Percentiles rank a stretch among this genome's conserved stretches.
Evolutionary conservation across 805 yeast genomes (phyloP).

Genomic region (Schwanniomyces occidentalis): DNA sequence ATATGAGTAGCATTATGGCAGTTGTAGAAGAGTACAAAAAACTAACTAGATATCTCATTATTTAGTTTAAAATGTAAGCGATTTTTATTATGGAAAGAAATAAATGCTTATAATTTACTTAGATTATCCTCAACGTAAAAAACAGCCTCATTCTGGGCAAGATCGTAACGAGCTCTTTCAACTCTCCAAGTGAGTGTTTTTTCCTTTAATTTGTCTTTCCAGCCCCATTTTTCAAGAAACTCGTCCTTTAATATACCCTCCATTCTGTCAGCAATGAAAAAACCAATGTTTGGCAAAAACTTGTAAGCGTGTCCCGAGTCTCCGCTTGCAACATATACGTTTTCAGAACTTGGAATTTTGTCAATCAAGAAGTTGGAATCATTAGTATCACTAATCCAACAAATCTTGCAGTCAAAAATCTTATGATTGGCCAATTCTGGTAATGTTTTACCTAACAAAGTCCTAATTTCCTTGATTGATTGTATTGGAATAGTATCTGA

Average conservation of each 20-base stretch:
- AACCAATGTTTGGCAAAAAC: constrained; percentile 36
- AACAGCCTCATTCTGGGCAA: not conserved
- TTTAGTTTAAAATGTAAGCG: too few relatives aligned
- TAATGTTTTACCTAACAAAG: constrained; percentile 27
- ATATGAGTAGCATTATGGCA: too few relatives aligned
- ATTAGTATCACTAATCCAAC: constrained; percentile 37
- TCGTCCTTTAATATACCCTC: constrained; percentile 1
- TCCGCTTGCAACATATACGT: constrained; percentile 34
- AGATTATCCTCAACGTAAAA: not conserved
- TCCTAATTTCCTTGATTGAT: constrained; percentile 25
- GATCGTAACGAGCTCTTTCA: constrained; percentile 1
- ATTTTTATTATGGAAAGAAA: too few relatives aligned
- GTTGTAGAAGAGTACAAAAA: too few relatives aligned
- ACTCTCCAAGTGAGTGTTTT: constrained; percentile 4
- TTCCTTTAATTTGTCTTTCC: not conserved
- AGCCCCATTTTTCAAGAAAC: constrained; percentile 3
- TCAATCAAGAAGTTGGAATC: constrained; percentile 36
- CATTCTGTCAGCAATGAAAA: constrained; percentile 9
- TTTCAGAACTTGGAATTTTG: constrained; percentile 26
- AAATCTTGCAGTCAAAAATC: constrained; percentile 15
- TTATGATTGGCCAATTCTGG: constrained; percentile 40
- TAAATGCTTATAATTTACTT: not conserved
- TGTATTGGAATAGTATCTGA: constrained; percentile 33
- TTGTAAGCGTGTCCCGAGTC: constrained; percentile 42
- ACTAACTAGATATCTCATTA: not conserved